These are phyloP conservation scores for Volvox reticuliferus DNA, from an alignment of 139 green algal genomes.

Conservation along the genomic window DNA sequence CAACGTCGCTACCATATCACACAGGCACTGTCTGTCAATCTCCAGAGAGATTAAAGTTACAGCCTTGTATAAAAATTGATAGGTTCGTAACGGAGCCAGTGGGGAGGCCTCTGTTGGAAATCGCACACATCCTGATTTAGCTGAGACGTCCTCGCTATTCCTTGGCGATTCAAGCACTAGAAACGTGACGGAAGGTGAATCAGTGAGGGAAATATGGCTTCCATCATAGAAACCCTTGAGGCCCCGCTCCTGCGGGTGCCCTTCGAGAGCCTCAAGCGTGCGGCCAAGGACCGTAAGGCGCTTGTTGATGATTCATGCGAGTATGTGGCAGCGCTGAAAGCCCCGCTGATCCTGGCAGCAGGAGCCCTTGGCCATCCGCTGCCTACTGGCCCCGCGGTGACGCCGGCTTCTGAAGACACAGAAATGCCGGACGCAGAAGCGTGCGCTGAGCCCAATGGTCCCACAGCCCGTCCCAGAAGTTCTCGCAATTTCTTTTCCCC, in stretches of 20 bases:
- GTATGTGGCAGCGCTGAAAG: conserved; percentile 30
- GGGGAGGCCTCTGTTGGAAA: too few relatives aligned
- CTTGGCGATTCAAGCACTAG: too few relatives aligned
- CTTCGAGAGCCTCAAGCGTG: conserved; percentile 83
- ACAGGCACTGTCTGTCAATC: too few relatives aligned
- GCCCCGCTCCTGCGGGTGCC: conserved; percentile 70
- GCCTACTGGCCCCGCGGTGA: background rate
- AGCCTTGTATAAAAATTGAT: too few relatives aligned
- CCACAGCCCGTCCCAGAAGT: background rate
- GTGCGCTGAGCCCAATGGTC: background rate
- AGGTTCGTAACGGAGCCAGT: too few relatives aligned
- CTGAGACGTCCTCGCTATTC: too few relatives aligned
- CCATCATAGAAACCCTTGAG: conserved; percentile 42
- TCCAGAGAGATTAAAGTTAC: too few relatives aligned
- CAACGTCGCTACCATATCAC: too few relatives aligned
- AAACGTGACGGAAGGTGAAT: background rate
- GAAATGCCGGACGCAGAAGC: conserved; percentile 7
- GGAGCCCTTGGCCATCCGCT: too few relatives aligned
- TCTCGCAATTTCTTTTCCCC: background rate
- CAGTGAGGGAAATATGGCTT: background rate
- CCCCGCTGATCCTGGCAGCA: conserved; percentile 9
- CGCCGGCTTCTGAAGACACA: conserved; percentile 1
- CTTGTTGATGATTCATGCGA: conserved; percentile 72
- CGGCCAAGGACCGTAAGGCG: conserved; percentile 84
- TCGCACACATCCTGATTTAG: too few relatives aligned